These are phyloP conservation scores for Alternaria gaisen DNA, from an alignment of 2,329 filamentous ascomycete species.

Conservation along the genomic window DNA sequence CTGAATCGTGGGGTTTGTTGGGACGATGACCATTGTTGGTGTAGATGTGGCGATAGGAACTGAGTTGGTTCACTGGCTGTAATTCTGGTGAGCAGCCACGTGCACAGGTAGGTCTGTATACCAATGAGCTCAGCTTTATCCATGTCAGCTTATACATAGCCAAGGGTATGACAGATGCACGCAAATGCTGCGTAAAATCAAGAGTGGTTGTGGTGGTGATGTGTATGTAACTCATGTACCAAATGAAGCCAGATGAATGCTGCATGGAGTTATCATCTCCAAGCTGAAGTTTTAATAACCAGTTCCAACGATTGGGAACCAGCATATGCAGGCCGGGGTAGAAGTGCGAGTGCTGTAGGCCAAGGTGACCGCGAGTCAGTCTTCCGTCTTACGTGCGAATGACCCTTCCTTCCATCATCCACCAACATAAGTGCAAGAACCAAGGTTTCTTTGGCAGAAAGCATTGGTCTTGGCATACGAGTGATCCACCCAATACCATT, in stretches of 20 bases:
- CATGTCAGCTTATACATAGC: background rate
- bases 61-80: background rate
- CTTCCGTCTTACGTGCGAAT: background rate
- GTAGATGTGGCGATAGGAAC: background rate
- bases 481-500: background rate
- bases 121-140: background rate
- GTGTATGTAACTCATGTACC: background rate
- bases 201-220: background rate
- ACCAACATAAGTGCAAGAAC: background rate
- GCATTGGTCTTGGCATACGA: background rate
- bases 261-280: background rate
- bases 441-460: background rate
- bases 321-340: background rate
- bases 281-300: too few species aligned
- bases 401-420: background rate
- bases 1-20: background rate
- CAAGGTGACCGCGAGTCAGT: background rate
- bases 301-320: rapidly evolving
- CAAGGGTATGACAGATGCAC: background rate
- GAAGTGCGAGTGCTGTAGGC: background rate
- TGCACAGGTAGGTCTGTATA: background rate
- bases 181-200: background rate
- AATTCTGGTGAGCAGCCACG: background rate
- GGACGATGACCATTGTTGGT: background rate
- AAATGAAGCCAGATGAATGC: background rate